phyloP scores from a whole-genome alignment of 257 asterid species.

The Petrea volubilis region DNA sequence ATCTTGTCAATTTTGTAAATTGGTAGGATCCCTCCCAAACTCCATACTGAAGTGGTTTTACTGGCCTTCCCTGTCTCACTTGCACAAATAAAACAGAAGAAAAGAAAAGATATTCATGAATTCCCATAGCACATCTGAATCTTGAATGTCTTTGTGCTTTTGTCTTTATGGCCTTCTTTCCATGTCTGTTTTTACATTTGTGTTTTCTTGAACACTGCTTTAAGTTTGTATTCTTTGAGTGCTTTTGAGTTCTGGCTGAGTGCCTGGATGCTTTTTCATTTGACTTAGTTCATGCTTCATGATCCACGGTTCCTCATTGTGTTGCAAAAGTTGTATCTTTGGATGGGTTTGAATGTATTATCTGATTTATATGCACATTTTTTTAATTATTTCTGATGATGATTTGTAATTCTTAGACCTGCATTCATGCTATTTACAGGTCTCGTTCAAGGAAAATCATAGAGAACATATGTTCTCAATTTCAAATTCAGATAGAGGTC shows the following conservation, averaged over 20 bases:
- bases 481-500: conserved; percentile 73
- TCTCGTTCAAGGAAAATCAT: conserved; percentile 69
- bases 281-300: background rate
- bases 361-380: conserved; percentile 6
- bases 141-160: conserved; percentile 6
- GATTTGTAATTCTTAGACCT: conserved; percentile 9
- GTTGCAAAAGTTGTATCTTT: conserved; percentile 9
- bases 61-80: background rate
- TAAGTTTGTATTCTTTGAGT: background rate
- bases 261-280: background rate
- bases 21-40: background rate
- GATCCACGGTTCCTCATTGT: background rate
- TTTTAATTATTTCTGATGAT: conserved; percentile 6
- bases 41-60: background rate
- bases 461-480: conserved; percentile 61
- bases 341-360: conserved; percentile 4
- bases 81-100: too few relatives aligned
- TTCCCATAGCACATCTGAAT: background rate
- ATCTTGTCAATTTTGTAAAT: background rate
- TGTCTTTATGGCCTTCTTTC: background rate
- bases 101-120: background rate
- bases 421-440: conserved; percentile 46
- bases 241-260: background rate
- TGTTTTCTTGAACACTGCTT: too few relatives aligned
- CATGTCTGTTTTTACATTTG: conserved; percentile 3